These are phyloP conservation scores for Monilinia fructigena DNA, from an alignment of 2,329 filamentous ascomycete species.

Conservation along the genomic window DNA sequence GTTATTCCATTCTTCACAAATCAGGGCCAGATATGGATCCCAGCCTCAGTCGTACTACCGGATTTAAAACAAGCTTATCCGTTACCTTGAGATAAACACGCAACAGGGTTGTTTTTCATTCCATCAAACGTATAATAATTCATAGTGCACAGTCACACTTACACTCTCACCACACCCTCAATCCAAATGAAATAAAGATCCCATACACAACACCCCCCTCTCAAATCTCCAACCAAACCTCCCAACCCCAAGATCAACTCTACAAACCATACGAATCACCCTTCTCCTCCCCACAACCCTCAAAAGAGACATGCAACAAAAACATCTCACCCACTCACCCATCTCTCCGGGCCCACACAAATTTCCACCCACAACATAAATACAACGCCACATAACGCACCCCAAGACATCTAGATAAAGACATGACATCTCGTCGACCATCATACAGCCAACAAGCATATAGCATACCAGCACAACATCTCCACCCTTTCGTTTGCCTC, in stretches of 20 bases:
- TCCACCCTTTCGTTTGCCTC: too few relatives aligned
- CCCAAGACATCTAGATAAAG: too few relatives aligned
- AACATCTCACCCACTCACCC: too few relatives aligned
- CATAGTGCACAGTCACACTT: not conserved
- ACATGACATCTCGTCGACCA: too few relatives aligned
- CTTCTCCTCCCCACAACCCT: not conserved
- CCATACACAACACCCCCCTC: not conserved
- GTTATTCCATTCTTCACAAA: not conserved
- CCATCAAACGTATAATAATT: not conserved
- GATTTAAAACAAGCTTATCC: not conserved
- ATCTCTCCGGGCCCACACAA: not conserved
- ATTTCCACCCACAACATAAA: too few relatives aligned
- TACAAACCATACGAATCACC: not conserved
- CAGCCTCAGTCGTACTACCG: not conserved
- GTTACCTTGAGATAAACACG: not conserved
- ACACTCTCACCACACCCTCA: not conserved
- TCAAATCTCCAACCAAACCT: not conserved
- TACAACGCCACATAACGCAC: not conserved
- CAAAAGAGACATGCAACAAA: not conserved
- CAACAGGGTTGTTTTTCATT: not conserved
- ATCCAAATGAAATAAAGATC: too few relatives aligned
- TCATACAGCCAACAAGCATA: too few relatives aligned
- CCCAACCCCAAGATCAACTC: not conserved
- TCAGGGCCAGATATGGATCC: not conserved
- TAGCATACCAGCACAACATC: too few relatives aligned